These are phyloP conservation scores for Komagataella populi DNA, from an alignment of 805 yeast species.

Conservation along the genomic window DNA sequence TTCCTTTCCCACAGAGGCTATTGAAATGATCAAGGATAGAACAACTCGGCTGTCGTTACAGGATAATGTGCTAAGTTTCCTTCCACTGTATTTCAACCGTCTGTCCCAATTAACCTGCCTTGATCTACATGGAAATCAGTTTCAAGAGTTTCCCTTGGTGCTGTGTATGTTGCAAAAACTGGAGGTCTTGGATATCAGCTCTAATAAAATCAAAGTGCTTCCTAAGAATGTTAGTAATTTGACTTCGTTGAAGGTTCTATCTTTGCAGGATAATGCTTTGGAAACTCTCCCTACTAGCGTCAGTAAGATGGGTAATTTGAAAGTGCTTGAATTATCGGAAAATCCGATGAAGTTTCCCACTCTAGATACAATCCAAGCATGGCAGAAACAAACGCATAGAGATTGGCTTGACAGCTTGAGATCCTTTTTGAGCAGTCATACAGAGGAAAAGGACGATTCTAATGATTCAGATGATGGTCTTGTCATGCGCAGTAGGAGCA, in stretches of 20 bases:
- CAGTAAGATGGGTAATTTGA: conserved; percentile 34
- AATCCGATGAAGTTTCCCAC: conserved; percentile 48
- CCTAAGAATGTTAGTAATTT: conserved; percentile 30
- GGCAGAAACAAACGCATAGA: conserved; percentile 23
- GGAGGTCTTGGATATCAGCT: conserved; percentile 55
- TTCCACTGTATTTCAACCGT: conserved; percentile 33
- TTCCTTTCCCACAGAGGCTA: conserved; percentile 16
- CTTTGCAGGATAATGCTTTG: conserved; percentile 45
- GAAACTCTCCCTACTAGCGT: conserved; percentile 39
- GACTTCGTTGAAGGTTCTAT: conserved; percentile 38
- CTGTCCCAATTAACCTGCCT: conserved; percentile 38
- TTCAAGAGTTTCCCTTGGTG: conserved; percentile 37
- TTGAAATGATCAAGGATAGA: conserved; percentile 10
- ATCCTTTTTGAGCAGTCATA: conserved; percentile 18
- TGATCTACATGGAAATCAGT: conserved; percentile 50
- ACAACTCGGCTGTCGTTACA: conserved; percentile 42
- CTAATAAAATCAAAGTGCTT: conserved; percentile 34
- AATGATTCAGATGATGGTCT: not conserved
- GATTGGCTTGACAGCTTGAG: conserved; percentile 33
- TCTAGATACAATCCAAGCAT: conserved; percentile 17
- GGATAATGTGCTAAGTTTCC: conserved; percentile 28
- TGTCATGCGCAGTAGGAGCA: conserved; percentile 13
- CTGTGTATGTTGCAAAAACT: conserved; percentile 25
- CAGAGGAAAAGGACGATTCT: not conserved
- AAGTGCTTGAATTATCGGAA: conserved; percentile 44